Evolutionary conservation across 192 early-diverging fungal species (phyloP).

Genomic region (Backusella sp.): DNA sequence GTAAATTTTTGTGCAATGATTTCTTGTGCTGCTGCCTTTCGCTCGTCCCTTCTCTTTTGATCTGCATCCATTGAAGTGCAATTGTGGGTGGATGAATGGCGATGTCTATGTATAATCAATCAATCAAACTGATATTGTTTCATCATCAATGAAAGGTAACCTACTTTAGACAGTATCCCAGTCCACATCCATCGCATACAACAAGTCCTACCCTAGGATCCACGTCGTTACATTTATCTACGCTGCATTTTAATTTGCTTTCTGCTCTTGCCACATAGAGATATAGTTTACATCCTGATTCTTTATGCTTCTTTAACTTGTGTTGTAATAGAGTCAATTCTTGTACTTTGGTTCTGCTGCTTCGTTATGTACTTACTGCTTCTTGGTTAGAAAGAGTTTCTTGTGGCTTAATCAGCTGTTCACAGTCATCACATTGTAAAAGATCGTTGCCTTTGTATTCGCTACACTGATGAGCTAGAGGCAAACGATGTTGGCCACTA

Average conservation of each 20-base stretch:
- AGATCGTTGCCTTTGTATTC: conserved; percentile 1
- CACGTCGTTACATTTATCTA: conserved; percentile 8
- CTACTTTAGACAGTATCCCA: conserved; percentile 15
- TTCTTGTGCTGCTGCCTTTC: conserved; percentile 11
- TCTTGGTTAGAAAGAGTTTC: neutral
- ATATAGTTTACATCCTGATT: conserved; percentile 1
- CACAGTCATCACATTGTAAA: conserved; percentile 9
- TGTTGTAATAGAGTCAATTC: neutral
- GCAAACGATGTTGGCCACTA: conserved; percentile 6
- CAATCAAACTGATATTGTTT: neutral
- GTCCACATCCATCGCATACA: neutral
- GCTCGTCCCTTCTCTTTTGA: conserved; percentile 3
- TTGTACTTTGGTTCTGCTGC: neutral
- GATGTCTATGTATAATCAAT: neutral
- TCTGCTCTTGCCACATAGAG: neutral
- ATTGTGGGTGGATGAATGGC: conserved; percentile 1
- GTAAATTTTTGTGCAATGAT: conserved; percentile 4
- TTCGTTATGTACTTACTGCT: neutral
- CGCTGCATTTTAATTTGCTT: neutral
- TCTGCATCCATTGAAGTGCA: neutral
- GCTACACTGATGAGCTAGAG: conserved; percentile 6
- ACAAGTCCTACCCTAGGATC: conserved; percentile 18
- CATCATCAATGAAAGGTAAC: neutral
- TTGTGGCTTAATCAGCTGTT: neutral
- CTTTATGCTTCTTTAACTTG: conserved; percentile 7